phyloP scores from a whole-genome alignment of 208 protist genomes.

The Trypanosoma boissoni region DNA sequence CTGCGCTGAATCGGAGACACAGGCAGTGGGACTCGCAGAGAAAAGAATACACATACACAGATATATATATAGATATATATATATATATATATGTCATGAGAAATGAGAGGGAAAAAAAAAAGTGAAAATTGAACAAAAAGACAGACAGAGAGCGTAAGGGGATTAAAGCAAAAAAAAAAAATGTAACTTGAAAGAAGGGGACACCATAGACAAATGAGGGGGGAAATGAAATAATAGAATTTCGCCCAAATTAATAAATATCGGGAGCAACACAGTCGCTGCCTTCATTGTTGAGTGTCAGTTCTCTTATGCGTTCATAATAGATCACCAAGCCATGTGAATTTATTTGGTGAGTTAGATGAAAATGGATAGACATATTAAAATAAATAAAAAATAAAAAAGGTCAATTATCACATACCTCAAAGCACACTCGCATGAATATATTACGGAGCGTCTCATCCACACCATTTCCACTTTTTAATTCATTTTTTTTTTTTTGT shows the following conservation, averaged over 20 bases:
- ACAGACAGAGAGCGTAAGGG: not conserved
- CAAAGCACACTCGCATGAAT: not conserved
- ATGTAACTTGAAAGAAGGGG: too few species aligned
- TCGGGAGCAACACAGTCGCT: too few species aligned
- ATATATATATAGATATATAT: not conserved
- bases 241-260: too few species aligned
- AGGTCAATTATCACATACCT: not conserved
- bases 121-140: too few species aligned
- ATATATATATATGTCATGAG: not conserved
- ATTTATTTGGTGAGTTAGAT: too few species aligned
- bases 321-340: too few species aligned
- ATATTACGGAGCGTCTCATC: not conserved
- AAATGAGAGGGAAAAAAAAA: not conserved
- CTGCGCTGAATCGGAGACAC: not conserved
- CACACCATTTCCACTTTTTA: not conserved
- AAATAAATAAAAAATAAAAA: not conserved
- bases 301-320: too few species aligned
- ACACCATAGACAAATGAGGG: too few species aligned
- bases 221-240: too few species aligned
- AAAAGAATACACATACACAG: not conserved
- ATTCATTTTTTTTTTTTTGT: not conserved
- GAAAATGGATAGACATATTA: too few species aligned
- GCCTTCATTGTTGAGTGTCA: too few species aligned
- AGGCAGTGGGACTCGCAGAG: not conserved
- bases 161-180: not conserved